Evolutionary conservation across 2,329 filamentous ascomycete species (phyloP).

Genomic region (Hortaea sp.): DNA sequence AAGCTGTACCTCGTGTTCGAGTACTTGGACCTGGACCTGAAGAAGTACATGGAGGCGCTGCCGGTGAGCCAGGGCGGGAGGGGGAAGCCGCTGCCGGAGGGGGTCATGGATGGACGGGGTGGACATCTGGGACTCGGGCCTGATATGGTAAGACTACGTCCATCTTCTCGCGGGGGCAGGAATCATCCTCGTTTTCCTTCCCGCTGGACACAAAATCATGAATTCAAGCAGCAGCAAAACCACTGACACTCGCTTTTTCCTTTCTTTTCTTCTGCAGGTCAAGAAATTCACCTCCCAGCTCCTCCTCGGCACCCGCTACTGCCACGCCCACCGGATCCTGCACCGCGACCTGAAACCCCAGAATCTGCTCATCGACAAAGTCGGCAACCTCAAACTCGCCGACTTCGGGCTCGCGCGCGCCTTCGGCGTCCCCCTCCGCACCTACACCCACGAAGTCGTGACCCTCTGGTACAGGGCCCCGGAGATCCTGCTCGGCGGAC

Average conservation of each 20-base stretch:
- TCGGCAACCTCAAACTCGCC: slow-evolving; percentile 81
- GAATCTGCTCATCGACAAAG: slow-evolving; percentile 75
- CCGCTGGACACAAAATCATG: no score
- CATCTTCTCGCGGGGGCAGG: no score
- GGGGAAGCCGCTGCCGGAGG: slow-evolving; percentile 75
- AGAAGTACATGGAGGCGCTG: slow-evolving; percentile 92
- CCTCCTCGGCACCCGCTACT: slow-evolving; percentile 75
- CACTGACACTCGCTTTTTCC: no score
- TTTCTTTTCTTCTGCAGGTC: slow-evolving; percentile 32
- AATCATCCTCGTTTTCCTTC: no score
- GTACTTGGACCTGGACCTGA: slow-evolving; percentile 82
- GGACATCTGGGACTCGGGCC: slow-evolving; percentile 63
- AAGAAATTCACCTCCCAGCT: slow-evolving; percentile 91
- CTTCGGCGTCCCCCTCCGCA: slow-evolving; percentile 81
- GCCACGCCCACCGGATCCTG: slow-evolving; percentile 76
- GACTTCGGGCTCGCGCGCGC: slow-evolving; percentile 85
- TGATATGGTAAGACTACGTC: slow-evolving; percentile 43
- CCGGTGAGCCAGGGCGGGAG: slow-evolving; percentile 75
- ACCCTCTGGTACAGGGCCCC: slow-evolving; percentile 89
- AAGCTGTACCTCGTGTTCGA: slow-evolving; percentile 92
- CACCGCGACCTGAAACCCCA: slow-evolving; percentile 87
- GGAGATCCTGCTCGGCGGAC: slow-evolving; percentile 80
- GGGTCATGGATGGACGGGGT: slow-evolving; percentile 47
- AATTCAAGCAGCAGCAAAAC: no score
- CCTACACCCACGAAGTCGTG: slow-evolving; percentile 91